phyloP scores from a whole-genome alignment of 169 alveolate species.

The Blepharisma undulans region DNA sequence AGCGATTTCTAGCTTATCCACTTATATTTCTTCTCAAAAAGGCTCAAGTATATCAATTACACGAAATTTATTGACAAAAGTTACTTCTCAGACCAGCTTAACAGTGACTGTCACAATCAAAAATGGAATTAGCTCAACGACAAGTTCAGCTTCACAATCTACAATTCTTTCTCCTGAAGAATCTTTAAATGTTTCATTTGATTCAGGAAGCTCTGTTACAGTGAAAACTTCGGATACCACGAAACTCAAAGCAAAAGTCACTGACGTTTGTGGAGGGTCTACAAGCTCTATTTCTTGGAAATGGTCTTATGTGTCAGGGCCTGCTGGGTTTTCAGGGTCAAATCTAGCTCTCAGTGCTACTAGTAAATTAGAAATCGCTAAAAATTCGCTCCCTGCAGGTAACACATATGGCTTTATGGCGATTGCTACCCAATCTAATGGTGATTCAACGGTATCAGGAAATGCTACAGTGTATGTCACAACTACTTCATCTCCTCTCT shows the following conservation, averaged over 20 bases:
- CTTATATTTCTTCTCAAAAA: background rate
- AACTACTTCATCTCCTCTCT: background rate
- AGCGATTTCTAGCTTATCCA: background rate
- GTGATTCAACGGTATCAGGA: background rate
- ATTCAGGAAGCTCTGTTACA: background rate
- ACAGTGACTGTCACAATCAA: background rate
- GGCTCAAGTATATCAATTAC: background rate
- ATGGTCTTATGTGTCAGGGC: background rate
- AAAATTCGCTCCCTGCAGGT: background rate
- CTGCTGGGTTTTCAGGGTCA: background rate
- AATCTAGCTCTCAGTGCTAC: background rate
- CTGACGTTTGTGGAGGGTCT: background rate
- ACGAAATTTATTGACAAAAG: background rate
- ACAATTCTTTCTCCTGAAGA: background rate
- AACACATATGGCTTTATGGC: background rate
- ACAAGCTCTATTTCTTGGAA: background rate
- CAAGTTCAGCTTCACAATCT: background rate
- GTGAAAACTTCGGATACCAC: background rate
- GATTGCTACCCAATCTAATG: background rate
- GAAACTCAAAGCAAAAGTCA: background rate
- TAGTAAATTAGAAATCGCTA: background rate
- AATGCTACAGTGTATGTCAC: background rate
- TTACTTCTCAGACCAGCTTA: background rate
- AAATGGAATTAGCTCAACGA: background rate
- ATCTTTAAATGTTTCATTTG: background rate